phyloP scores from a whole-genome alignment of 1,139 yeast species.

The Geotrichum restrictum region DNA sequence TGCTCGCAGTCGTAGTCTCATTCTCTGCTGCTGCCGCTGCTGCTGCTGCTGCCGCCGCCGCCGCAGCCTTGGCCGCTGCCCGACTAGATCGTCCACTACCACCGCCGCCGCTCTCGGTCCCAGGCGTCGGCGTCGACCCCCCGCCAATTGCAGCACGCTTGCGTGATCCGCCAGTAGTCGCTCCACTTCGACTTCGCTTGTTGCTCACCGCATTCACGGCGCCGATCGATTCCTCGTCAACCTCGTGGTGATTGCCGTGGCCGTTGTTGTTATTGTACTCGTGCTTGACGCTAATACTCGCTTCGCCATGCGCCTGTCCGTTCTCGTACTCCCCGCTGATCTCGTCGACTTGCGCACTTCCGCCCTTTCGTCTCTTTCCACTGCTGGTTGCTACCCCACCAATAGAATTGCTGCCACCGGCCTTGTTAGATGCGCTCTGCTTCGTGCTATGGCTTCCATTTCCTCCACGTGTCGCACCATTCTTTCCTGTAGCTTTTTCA shows the following conservation, averaged over 20 bases:
- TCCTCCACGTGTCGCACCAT: constrained; percentile 19
- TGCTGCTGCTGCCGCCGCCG: constrained; percentile 19
- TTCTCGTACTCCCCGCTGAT: no score
- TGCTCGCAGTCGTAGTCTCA: no score
- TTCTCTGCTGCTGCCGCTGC: neutral
- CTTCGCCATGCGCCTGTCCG: neutral
- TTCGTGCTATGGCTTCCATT: constrained; percentile 11
- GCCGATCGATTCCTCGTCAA: neutral
- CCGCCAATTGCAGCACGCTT: constrained; percentile 17
- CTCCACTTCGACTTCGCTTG: constrained; percentile 12
- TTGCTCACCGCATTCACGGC: neutral
- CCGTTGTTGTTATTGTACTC: neutral
- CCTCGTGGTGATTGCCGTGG: neutral
- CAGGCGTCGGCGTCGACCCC: constrained; percentile 8
- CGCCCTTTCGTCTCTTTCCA: constrained; percentile 16
- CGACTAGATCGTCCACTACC: constrained; percentile 6
- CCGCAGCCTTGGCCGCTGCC: constrained; percentile 19
- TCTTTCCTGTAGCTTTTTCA: constrained; percentile 17
- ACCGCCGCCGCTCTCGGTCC: constrained; percentile 12
- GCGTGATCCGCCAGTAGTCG: neutral
- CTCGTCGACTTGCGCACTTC: constrained; percentile 16
- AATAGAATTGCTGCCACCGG: neutral
- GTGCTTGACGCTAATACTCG: constrained; percentile 1
- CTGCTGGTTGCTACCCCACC: no score
- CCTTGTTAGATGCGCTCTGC: neutral